Percentiles rank a stretch among this genome's conserved stretches.
phyloP scores from a whole-genome alignment of 2,329 filamentous ascomycete genomes.

The Clonostachys rhizophaga region DNA sequence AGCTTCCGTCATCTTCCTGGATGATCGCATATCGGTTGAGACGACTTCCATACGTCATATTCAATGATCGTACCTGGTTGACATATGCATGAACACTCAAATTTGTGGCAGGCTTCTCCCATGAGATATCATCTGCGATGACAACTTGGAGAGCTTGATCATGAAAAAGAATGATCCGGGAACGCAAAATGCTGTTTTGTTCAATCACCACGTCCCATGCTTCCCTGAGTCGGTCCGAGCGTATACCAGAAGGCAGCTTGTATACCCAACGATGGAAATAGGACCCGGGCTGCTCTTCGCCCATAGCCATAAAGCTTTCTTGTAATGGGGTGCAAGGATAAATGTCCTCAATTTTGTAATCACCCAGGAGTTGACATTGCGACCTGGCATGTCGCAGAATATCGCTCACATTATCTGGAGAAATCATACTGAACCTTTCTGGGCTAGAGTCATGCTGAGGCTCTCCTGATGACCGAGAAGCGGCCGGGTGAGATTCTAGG shows the following conservation, averaged over 20 bases:
- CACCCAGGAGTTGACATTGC: no score
- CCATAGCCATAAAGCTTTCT: constrained; percentile 24
- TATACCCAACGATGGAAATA: constrained; percentile 22
- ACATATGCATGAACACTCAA: neutral
- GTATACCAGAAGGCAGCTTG: constrained; percentile 6
- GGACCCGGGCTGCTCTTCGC: constrained; percentile 16
- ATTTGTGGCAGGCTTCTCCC: neutral
- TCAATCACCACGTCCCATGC: constrained; percentile 4
- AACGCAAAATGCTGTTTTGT: constrained; percentile 7
- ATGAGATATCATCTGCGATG: neutral
- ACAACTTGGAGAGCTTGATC: constrained; percentile 5
- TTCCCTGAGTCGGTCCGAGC: constrained; percentile 5
- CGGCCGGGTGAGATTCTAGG: no score
- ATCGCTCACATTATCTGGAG: no score
- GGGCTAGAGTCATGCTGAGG: no score
- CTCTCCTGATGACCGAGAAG: no score
- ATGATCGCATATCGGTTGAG: constrained; percentile 6
- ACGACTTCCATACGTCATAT: constrained; percentile 4
- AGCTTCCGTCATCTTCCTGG: neutral
- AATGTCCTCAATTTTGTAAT: constrained; percentile 15
- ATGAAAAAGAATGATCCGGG: constrained; percentile 8
- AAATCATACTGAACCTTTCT: no score
- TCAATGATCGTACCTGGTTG: neutral
- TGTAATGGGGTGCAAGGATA: constrained; percentile 29
- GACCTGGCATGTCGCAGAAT: no score